Evolutionary conservation across 345 rosid species (phyloP).

Genomic region (Physaria fendleri): DNA sequence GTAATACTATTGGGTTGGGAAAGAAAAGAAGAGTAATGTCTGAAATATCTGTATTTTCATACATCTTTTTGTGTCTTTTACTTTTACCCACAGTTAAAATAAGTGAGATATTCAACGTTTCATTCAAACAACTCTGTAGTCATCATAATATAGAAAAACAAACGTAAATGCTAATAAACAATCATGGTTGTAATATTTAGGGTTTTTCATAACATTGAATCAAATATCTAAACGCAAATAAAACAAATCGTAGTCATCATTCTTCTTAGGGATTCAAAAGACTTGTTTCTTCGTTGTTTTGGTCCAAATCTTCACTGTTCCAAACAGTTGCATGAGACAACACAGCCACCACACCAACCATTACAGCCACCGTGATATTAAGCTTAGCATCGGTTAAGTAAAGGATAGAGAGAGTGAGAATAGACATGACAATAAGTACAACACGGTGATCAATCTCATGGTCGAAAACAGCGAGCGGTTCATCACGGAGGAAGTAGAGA

Average conservation of each 20-base stretch:
- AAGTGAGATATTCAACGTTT: no score
- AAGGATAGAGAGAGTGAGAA: slow-evolving; percentile 54
- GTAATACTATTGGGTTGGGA: slow-evolving; percentile 18
- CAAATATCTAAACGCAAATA: neutral
- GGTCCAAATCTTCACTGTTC: slow-evolving; percentile 55
- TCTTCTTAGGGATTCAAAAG: slow-evolving; percentile 14
- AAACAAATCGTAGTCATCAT: neutral
- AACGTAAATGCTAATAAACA: neutral
- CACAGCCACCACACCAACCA: slow-evolving; percentile 42
- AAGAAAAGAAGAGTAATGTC: slow-evolving; percentile 23
- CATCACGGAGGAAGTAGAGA: slow-evolving; percentile 76
- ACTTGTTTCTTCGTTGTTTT: slow-evolving; percentile 47
- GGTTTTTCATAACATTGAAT: neutral
- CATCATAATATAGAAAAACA: neutral
- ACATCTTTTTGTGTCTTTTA: no score
- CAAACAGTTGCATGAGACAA: slow-evolving; percentile 57
- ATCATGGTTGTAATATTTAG: neutral
- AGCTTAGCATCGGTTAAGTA: slow-evolving; percentile 55
- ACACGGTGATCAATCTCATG: slow-evolving; percentile 57
- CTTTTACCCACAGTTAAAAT: no score
- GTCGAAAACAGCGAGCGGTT: slow-evolving; percentile 51
- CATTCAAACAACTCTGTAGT: no score
- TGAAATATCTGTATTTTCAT: slow-evolving; percentile 23
- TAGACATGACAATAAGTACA: slow-evolving; percentile 44
- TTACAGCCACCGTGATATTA: slow-evolving; percentile 53